Evolutionary conservation across 2,329 filamentous ascomycete species (phyloP).

Genomic region (Ceratocystis colombiana): DNA sequence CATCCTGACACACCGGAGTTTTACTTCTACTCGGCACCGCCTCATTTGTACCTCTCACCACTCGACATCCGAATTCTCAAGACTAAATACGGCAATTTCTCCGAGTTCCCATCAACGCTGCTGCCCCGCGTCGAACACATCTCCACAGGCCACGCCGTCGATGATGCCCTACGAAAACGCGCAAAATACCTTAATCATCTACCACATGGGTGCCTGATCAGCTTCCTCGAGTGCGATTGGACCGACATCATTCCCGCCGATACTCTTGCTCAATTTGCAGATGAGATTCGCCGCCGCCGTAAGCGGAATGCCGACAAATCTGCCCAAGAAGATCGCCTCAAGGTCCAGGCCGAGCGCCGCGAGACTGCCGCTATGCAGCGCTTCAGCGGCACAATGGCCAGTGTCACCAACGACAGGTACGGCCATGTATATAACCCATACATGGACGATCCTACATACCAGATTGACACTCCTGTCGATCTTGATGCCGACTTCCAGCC

Average conservation of each 20-base stretch:
- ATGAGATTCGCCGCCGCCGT: constrained; percentile 64
- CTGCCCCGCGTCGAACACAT: constrained; percentile 82
- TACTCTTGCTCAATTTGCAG: constrained; percentile 63
- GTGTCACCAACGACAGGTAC: neutral
- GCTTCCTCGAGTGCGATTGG: constrained; percentile 90
- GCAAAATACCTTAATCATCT: constrained; percentile 81
- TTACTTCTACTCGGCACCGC: constrained; percentile 78
- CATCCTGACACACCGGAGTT: constrained; percentile 16
- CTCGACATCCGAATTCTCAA: constrained; percentile 89
- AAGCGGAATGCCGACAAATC: constrained; percentile 76
- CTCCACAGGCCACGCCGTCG: constrained; percentile 75
- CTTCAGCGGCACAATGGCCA: constrained; percentile 32
- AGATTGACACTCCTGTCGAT: constrained; percentile 37
- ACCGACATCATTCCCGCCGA: constrained; percentile 72
- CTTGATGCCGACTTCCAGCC: constrained; percentile 54
- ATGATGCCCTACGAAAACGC: constrained; percentile 71
- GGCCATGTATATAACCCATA: constrained; percentile 5
- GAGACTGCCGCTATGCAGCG: constrained; percentile 60
- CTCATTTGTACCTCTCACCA: constrained; percentile 81
- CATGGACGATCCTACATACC: neutral
- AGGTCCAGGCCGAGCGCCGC: constrained; percentile 67
- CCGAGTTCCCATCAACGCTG: constrained; percentile 72
- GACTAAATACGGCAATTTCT: constrained; percentile 74
- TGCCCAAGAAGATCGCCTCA: constrained; percentile 73
- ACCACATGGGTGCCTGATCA: constrained; percentile 82